Evolutionary conservation across 148 eudicot genomes (phyloP), one percentile per base, ranked within the genome.

Genomic region (Cornus kousa): DNA sequence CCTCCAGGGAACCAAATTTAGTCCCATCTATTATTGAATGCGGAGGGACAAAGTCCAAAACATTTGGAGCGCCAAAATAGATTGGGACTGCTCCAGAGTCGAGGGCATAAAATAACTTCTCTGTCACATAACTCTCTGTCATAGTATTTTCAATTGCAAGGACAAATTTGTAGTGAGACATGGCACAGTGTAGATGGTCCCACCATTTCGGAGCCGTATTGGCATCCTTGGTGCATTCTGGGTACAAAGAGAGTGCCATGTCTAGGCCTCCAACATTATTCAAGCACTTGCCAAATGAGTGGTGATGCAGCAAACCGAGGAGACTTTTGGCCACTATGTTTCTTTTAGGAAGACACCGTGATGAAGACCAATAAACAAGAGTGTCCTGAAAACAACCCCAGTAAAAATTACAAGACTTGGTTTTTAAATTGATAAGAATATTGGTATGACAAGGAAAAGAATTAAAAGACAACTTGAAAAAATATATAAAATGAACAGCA

Each of bases 331-430:
- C 99, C 50, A 90, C 86, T 46, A 86, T 74, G 82, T 93, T 93
- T 86, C 99, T 87, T 78, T 85, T 74, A 40, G 93, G 83, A 72
- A 96, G 90, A 79, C 99, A 96, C n/a, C 99, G 97, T 5, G 99
- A 96, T 28, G 99, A 96, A n/a, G 99, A 96, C 99, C 99, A 96
- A 78, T 96, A 96, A 76, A 96, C 89, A 28, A 96, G 95, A 20
- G 89, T 84, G 64, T 93, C 98, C 99, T 96, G 84, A 37, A 80
- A 79, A 50, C 6, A 43, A 43, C 10, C 48, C 48, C 48, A 43
- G 6, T 43, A 43, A 82, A 28, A 76, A 3, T 60, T 40, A 28
- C 22, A 28, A 68, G 40, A 68, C 39, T 1, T 4, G 60, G n/a
- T 23, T 57, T 28, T 37, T 24, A 74, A 62, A 59, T 4, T 16